A percentile compares a stretch with the other conserved stretches of the same genome.
These are phyloP conservation scores for Thelonectria discophora DNA, from an alignment of 2,329 filamentous ascomycete genomes.

Conservation along the genomic window DNA sequence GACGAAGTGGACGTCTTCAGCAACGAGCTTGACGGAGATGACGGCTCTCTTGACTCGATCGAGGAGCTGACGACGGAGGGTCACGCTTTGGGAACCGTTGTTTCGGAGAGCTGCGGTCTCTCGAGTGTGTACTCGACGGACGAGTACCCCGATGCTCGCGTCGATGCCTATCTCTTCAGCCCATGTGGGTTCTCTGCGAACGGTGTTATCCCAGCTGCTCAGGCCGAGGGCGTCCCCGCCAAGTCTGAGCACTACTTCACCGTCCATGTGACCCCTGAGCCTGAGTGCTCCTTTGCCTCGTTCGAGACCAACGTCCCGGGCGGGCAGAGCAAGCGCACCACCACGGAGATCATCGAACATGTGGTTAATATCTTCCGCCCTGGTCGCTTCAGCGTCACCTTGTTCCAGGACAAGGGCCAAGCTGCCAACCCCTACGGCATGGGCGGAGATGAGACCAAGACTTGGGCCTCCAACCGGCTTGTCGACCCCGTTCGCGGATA, in stretches of 20 bases:
- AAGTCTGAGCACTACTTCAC: constrained; percentile 90
- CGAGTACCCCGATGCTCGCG: constrained; percentile 89
- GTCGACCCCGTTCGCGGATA: constrained; percentile 89
- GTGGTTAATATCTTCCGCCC: constrained; percentile 97
- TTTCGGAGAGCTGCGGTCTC: constrained; percentile 89
- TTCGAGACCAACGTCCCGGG: constrained; percentile 98
- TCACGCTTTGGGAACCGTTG: constrained; percentile 89
- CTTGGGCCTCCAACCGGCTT: constrained; percentile 55
- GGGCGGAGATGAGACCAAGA: constrained; percentile 51
- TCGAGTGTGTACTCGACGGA: constrained; percentile 87
- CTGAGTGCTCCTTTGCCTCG: constrained; percentile 95
- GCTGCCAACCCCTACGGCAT: constrained; percentile 53
- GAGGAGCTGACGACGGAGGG: constrained; percentile 90
- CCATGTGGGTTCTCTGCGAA: constrained; percentile 98
- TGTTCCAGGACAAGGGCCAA: constrained; percentile 86
- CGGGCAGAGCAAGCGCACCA: constrained; percentile 85
- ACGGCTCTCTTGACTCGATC: constrained; percentile 64
- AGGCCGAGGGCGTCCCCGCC: constrained; percentile 52
- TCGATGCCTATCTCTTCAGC: constrained; percentile 96
- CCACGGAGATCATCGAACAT: constrained; percentile 89
- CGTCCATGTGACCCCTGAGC: constrained; percentile 96
- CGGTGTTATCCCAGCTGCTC: constrained; percentile 75
- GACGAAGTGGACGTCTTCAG: constrained; percentile 85
- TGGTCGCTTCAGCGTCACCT: constrained; percentile 94
- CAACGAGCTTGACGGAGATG: constrained; percentile 68